These are phyloP conservation scores for Kwoniella sp. DNA, from an alignment of 768 basidiomycete genomes.

Conservation along the genomic window DNA sequence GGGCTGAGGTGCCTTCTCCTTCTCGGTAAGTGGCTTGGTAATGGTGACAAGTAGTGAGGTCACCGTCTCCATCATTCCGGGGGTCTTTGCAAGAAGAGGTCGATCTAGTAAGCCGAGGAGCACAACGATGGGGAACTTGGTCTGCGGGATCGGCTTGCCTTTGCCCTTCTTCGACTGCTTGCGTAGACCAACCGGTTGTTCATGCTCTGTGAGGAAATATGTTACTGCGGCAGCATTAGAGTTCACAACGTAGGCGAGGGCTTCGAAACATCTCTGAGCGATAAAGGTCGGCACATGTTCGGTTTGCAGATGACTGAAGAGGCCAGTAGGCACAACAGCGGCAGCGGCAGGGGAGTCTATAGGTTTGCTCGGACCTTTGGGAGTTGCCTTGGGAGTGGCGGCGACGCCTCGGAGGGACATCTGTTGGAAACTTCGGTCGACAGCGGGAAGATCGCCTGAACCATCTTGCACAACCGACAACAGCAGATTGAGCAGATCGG, in stretches of 20 bases:
- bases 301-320: constrained; percentile 58
- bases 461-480: constrained; percentile 94
- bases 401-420: constrained; percentile 70
- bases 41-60: constrained; percentile 84
- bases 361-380: constrained; percentile 59
- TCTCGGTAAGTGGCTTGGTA: constrained; percentile 68
- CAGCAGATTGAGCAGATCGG: constrained; percentile 89
- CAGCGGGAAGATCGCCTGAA: constrained; percentile 82
- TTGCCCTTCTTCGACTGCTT: constrained; percentile 59
- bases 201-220: constrained; percentile 96
- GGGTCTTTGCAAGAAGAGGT: constrained; percentile 78
- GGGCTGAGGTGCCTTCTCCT: constrained; percentile 60
- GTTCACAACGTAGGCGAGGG: constrained; percentile 80
- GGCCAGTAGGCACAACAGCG: constrained; percentile 58
- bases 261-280: constrained; percentile 91
- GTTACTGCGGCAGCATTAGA: constrained; percentile 79
- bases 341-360: constrained; percentile 55
- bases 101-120: constrained; percentile 85
- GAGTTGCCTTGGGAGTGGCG: constrained; percentile 65
- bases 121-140: constrained; percentile 87
- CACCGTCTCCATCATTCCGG: constrained; percentile 89
- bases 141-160: constrained; percentile 69
- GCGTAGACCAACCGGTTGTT: constrained; percentile 72
- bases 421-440: constrained; percentile 91
- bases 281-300: constrained; percentile 90